Evolutionary conservation across 208 protist species (phyloP).

Genomic region (Leptomonas seymouri): DNA sequence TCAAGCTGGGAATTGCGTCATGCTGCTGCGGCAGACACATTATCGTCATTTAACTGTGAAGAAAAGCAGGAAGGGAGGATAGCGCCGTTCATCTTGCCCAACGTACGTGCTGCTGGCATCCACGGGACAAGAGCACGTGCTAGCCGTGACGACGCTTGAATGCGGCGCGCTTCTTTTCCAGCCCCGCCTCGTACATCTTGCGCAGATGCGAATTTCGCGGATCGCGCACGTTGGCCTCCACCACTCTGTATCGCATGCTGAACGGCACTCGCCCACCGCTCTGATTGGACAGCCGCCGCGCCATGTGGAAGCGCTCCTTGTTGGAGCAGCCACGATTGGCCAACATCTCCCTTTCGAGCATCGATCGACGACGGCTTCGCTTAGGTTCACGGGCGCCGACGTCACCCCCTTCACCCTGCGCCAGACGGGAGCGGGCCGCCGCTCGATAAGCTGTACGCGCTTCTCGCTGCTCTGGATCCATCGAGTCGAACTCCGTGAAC

Average conservation of each 20-base stretch:
- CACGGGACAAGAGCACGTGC: neutral
- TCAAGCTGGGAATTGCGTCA: too few species aligned
- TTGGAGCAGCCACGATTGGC: conserved; percentile 71
- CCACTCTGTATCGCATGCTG: conserved; percentile 84
- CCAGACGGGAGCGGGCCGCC: conserved; percentile 25
- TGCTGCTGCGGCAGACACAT: too few species aligned
- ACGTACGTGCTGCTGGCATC: neutral
- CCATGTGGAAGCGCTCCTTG: conserved; percentile 61
- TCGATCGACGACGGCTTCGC: conserved; percentile 32
- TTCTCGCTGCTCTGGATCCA: conserved; percentile 52
- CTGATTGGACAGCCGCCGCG: conserved; percentile 64
- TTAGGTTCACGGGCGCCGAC: neutral
- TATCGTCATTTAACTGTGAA: neutral
- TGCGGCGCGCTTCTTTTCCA: conserved; percentile 62
- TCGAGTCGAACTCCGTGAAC: conserved; percentile 76
- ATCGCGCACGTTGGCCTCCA: conserved; percentile 82
- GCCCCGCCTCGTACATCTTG: conserved; percentile 51
- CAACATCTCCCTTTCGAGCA: conserved; percentile 61
- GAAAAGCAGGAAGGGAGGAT: neutral
- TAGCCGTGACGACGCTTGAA: conserved; percentile 42
- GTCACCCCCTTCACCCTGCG: neutral
- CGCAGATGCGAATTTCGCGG: conserved; percentile 53
- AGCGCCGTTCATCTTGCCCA: neutral
- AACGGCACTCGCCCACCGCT: conserved; percentile 84
- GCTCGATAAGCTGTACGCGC: conserved; percentile 15